Conservation (phyloP, 257 asterid species). For the Thymus quinquecostatus region DNA sequence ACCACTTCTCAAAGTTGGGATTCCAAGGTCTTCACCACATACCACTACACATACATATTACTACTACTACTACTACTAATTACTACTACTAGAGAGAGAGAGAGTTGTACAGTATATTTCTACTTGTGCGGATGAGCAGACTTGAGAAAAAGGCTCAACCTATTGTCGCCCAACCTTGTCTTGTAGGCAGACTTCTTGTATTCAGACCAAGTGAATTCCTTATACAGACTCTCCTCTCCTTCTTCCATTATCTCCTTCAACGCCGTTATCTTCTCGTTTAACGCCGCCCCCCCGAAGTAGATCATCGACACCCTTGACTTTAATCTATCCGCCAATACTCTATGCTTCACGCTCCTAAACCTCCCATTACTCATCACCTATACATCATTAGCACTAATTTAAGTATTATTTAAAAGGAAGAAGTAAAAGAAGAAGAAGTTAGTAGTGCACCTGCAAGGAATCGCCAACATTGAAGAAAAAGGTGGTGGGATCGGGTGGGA, state of each 20-base stretch:
- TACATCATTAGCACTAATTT: neutral
- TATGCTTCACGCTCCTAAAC: constrained; percentile 64
- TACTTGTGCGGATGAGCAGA: constrained; percentile 25
- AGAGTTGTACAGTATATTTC: neutral
- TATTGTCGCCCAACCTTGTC: constrained; percentile 60
- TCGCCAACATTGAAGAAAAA: constrained; percentile 63
- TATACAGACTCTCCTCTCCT: constrained; percentile 61
- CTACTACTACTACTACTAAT: neutral
- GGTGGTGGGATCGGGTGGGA: constrained; percentile 53
- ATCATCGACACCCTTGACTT: constrained; percentile 64
- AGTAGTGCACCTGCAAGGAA: constrained; percentile 42
- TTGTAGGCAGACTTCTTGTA: constrained; percentile 68
- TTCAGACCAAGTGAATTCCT: constrained; percentile 74
- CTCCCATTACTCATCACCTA: constrained; percentile 72
- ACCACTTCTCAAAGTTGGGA: constrained; percentile 22
- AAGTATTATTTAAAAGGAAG: neutral
- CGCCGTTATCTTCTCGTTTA: constrained; percentile 51
- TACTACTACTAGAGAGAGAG: neutral
- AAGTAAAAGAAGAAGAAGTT: neutral
- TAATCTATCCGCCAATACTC: constrained; percentile 49
- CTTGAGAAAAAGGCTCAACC: constrained; percentile 54
- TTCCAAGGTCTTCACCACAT: constrained; percentile 32
- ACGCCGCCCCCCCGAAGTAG: constrained; percentile 70
- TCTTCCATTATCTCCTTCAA: constrained; percentile 45
- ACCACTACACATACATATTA: neutral